Conservation (phyloP, 2,329 filamentous ascomycete species). For the Thermomyces lanuginosus region DNA sequence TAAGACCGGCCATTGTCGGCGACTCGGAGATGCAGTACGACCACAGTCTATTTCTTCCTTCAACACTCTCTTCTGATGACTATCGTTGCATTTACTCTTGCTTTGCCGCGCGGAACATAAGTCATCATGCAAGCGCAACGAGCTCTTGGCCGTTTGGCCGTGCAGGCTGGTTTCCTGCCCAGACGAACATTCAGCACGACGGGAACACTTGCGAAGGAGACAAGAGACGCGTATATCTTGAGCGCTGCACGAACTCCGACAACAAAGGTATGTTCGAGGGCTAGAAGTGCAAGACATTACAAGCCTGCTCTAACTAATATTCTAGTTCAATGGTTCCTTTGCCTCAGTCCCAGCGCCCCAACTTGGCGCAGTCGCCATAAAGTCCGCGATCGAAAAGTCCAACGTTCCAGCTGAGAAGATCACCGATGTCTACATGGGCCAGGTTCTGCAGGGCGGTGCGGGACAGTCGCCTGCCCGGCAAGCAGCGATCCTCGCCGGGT, state of each 20-base stretch:
- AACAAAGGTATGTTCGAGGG: slow-evolving; percentile 47
- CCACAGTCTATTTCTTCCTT: not conserved
- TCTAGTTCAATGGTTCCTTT: slow-evolving; percentile 89
- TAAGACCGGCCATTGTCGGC: too few species aligned
- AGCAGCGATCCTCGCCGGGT: slow-evolving; percentile 72
- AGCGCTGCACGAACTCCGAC: slow-evolving; percentile 81
- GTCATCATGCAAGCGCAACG: slow-evolving; percentile 12
- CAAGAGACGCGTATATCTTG: slow-evolving; percentile 86
- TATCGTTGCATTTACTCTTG: too few species aligned
- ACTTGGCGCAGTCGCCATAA: slow-evolving; percentile 81
- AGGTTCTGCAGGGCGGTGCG: slow-evolving; percentile 67
- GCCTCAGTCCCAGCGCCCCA: slow-evolving; percentile 67
- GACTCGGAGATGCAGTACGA: not conserved
- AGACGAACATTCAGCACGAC: slow-evolving; percentile 38
- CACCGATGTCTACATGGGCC: slow-evolving; percentile 93
- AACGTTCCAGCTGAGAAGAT: slow-evolving; percentile 65
- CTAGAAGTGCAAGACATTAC: not conserved
- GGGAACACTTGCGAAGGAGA: slow-evolving; percentile 40
- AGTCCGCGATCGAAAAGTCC: slow-evolving; percentile 74
- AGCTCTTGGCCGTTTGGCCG: slow-evolving; percentile 13
- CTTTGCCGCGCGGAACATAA: too few species aligned
- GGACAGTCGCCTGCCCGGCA: slow-evolving; percentile 89
- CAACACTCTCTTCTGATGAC: slow-evolving; percentile 1
- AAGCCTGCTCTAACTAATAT: not conserved
- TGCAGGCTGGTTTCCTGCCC: slow-evolving; percentile 30